Percentiles rank a stretch among this genome's conserved stretches.
phyloP scores from a whole-genome alignment of 306 rosid genomes.

The Hippophae tibetana region DNA sequence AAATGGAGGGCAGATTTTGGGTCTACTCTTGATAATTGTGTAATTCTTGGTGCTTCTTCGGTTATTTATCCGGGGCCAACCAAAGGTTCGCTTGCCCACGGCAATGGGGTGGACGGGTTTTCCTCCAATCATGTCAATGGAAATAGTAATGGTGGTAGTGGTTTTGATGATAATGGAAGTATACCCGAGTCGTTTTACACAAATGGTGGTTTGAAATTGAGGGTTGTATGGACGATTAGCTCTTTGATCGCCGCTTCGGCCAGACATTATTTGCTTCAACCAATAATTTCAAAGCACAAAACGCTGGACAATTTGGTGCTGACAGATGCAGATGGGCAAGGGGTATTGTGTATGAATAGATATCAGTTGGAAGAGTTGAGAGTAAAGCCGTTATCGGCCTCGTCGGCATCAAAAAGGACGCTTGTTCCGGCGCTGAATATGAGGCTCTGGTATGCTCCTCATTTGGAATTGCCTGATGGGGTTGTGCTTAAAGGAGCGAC shows the following conservation, averaged over 20 bases:
- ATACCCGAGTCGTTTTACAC: no score
- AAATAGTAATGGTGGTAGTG: no score
- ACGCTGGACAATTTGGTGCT: slow-evolving; percentile 22
- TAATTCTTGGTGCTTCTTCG: slow-evolving; percentile 27
- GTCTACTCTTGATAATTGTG: slow-evolving; percentile 21
- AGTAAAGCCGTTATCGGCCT: slow-evolving; percentile 1
- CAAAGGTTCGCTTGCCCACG: background rate
- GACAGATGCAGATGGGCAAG: slow-evolving; percentile 37
- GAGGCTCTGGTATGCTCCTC: slow-evolving; percentile 35
- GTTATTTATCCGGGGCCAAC: background rate
- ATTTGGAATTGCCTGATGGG: slow-evolving; percentile 22
- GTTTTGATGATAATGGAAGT: no score
- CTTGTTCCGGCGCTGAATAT: slow-evolving; percentile 26
- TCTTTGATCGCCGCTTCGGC: slow-evolving; percentile 39
- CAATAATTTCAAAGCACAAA: slow-evolving; percentile 25
- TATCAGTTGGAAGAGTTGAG: slow-evolving; percentile 23
- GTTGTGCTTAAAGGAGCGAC: slow-evolving; percentile 34
- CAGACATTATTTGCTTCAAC: slow-evolving; percentile 34
- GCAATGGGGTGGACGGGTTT: background rate
- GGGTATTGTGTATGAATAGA: slow-evolving; percentile 30
- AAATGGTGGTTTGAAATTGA: slow-evolving; percentile 26
- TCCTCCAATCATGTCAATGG: background rate
- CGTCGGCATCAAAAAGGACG: slow-evolving; percentile 13
- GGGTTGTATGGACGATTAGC: slow-evolving; percentile 37
- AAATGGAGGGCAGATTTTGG: slow-evolving; percentile 46